phyloP scores from a whole-genome alignment of 345 rosid species.

The Nephelium lappaceum region DNA sequence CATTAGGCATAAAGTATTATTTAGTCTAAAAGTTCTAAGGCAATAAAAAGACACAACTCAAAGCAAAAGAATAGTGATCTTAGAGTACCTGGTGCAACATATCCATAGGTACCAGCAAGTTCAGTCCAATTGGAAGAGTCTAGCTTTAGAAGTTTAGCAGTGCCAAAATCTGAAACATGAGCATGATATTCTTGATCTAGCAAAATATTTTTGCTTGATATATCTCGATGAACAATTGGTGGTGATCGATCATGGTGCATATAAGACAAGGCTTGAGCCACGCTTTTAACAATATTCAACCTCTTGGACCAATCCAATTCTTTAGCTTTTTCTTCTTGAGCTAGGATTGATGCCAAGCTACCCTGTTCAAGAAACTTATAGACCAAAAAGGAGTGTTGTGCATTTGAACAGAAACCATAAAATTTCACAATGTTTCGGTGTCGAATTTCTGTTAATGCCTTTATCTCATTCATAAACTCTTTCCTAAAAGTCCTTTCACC shows the following conservation, averaged over 20 bases:
- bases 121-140: slow-evolving; percentile 32
- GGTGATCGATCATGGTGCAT: slow-evolving; percentile 33
- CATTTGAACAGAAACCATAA: slow-evolving; percentile 33
- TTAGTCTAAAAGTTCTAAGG: too few relatives aligned
- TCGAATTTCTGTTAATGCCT: slow-evolving; percentile 22
- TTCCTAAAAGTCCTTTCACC: slow-evolving; percentile 1
- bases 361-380: slow-evolving; percentile 42
- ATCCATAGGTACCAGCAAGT: slow-evolving; percentile 35
- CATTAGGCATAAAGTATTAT: too few relatives aligned
- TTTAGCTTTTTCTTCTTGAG: slow-evolving; percentile 2
- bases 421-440: slow-evolving; percentile 44
- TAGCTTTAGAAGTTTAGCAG: slow-evolving; percentile 31
- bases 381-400: slow-evolving; percentile 30
- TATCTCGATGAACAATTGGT: slow-evolving; percentile 35
- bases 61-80: not conserved
- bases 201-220: slow-evolving; percentile 35
- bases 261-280: slow-evolving; percentile 37
- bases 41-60: too few relatives aligned
- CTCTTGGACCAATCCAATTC: slow-evolving; percentile 33
- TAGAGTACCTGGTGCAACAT: slow-evolving; percentile 32
- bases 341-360: slow-evolving; percentile 19
- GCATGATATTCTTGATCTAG: slow-evolving; percentile 31
- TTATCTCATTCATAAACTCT: slow-evolving; percentile 32
- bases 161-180: slow-evolving; percentile 33
- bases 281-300: slow-evolving; percentile 11